Evolutionary conservation across 2,329 filamentous ascomycete genomes (phyloP), one percentile per base, ranked within the genome.

Genomic region (Elsinoe ampelina): DNA sequence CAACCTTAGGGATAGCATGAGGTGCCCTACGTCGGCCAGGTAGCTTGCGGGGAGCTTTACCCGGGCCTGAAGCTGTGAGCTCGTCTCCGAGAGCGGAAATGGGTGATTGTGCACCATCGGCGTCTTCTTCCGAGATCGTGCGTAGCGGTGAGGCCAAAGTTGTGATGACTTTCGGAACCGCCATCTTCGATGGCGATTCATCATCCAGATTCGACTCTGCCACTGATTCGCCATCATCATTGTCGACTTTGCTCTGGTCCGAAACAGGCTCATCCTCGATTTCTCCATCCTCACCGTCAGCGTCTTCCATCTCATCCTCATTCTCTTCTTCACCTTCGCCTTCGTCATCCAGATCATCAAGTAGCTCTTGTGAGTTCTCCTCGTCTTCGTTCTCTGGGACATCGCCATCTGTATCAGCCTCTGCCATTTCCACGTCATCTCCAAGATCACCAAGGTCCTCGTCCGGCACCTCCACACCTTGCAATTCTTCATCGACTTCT

Each of bases 141-240:
- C 17, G 39, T 6, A 47, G 41, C 19, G 54, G 54, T 11, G 54
- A 56, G 22, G 54, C 54, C n/a, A 38, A 26, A 20, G 55, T 45
- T 15, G 15, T 42, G 58, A 58, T 62, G 59, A 64, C 58, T 41
- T 58, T 56, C 13, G 51, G 15, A 45, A 61, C 61, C 20, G 58
- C 57, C 73, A 97, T 93, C 59, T 54, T 61, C 42, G 15, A 60
- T 32, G 48, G 41, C 34, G 52, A 22, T 39, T 57, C 47, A 30
- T 63, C 62, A n/a, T 62, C 62, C 15, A 58, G 56, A 10, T 60
- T 59, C 2, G 64, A 63, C 22, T 61, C 62, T 38, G 57, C 39
- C 17, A 43, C 34, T n/a, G 54, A 56, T 3, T 7, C 54, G 20
- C 20, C 42, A 20, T 56, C 54, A 8, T 56, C 54, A 7, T 47